Evolutionary conservation across 1,139 yeast genomes (phyloP).

Genomic region (Sugiyamaella sp.): DNA sequence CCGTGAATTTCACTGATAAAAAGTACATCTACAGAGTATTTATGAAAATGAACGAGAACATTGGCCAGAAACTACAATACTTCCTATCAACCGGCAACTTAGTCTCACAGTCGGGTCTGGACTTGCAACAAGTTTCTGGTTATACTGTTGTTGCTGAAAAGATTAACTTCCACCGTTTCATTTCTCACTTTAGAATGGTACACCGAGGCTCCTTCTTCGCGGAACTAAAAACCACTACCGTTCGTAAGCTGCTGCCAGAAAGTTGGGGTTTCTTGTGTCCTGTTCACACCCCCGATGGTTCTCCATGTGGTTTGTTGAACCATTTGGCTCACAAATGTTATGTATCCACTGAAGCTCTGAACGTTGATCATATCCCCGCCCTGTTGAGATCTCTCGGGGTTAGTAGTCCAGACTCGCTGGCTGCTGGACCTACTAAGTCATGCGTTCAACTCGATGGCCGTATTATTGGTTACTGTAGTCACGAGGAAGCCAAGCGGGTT

Average conservation of each 20-base stretch:
- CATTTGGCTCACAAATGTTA: conserved; percentile 95
- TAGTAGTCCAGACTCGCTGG: conserved; percentile 64
- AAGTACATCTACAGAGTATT: conserved; percentile 83
- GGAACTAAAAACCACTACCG: conserved; percentile 95
- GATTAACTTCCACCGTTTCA: conserved; percentile 93
- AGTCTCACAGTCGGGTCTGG: conserved; percentile 95
- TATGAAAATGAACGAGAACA: conserved; percentile 81
- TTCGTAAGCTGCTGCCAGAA: conserved; percentile 93
- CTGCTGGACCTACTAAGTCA: conserved; percentile 85
- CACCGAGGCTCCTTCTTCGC: conserved; percentile 99
- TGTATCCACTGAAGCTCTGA: conserved; percentile 75
- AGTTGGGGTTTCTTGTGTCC: conserved; percentile 99
- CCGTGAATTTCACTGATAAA: conserved; percentile 81
- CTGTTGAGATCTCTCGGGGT: conserved; percentile 79
- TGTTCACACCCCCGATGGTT: conserved; percentile 99
- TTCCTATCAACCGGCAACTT: conserved; percentile 96
- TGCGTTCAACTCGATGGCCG: conserved; percentile 94
- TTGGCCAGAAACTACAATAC: conserved; percentile 92
- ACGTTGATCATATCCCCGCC: conserved; percentile 70
- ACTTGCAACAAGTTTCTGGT: conserved; percentile 97
- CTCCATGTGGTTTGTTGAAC: conserved; percentile 97
- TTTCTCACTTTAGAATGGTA: conserved; percentile 98
- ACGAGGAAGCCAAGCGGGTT: conserved; percentile 80
- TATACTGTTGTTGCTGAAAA: conserved; percentile 98
- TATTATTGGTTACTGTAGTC: conserved; percentile 93